Evolutionary conservation across 306 rosid species (phyloP).

Genomic region (Senna tora): DNA sequence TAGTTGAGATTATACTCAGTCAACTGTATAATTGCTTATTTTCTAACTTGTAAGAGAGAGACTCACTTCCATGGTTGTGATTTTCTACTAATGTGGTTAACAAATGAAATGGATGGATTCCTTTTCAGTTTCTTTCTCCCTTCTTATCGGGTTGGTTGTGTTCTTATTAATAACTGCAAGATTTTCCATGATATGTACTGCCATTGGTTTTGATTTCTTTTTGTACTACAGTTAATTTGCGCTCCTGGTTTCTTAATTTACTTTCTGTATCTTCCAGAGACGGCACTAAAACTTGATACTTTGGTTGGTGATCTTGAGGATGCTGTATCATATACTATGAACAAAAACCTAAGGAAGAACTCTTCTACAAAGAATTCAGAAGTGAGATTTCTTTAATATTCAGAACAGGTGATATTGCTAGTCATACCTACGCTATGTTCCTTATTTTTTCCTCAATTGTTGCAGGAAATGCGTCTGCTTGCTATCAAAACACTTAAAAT

Average conservation of each 20-base stretch:
- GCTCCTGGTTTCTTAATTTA: conserved; percentile 25
- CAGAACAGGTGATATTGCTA: conserved; percentile 31
- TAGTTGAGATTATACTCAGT: background rate
- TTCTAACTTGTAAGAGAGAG: background rate
- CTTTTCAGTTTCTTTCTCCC: background rate
- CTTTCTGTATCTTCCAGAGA: conserved; percentile 67
- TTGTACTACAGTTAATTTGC: conserved; percentile 20
- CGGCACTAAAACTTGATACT: conserved; percentile 80
- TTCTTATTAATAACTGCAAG: conserved; percentile 21
- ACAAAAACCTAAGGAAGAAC: conserved; percentile 67
- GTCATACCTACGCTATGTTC: conserved; percentile 25
- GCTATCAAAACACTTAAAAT: conserved; percentile 72
- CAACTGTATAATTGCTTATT: background rate
- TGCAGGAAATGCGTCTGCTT: conserved; percentile 66
- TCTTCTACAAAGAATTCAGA: conserved; percentile 59
- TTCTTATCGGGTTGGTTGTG: background rate
- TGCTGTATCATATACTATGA: conserved; percentile 76
- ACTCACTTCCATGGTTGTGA: background rate
- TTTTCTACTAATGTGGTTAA: background rate
- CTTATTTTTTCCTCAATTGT: conserved; percentile 39
- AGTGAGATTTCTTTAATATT: conserved; percentile 53
- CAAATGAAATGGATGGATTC: background rate
- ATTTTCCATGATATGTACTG: conserved; percentile 15
- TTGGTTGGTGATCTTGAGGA: conserved; percentile 95
- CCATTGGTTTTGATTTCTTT: conserved; percentile 30